A percentile compares a stretch with the other conserved stretches of the same genome.
Conservation (phyloP, 306 rosid species). For the Glycine tomentella region DNA sequence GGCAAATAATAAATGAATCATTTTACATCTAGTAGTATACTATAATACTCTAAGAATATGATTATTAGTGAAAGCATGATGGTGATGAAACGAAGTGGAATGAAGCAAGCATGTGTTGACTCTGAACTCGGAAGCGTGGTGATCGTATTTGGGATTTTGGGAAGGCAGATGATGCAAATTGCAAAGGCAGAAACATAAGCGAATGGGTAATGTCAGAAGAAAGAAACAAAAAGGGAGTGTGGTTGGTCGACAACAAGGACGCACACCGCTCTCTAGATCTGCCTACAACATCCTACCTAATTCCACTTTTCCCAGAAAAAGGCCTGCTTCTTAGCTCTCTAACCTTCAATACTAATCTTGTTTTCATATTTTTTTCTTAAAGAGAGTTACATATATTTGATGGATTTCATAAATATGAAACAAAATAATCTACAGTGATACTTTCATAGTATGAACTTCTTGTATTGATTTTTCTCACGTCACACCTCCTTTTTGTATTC, state of each 20-base stretch:
- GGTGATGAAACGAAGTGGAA: constrained; percentile 7
- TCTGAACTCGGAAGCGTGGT: not conserved
- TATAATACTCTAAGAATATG: not conserved
- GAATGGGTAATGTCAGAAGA: constrained; percentile 62
- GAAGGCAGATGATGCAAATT: constrained; percentile 19
- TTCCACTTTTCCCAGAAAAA: not conserved
- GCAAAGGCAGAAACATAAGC: constrained; percentile 43
- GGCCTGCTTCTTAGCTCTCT: constrained; percentile 37
- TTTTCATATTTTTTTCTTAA: no score
- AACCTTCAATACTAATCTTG: not conserved
- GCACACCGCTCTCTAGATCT: not conserved
- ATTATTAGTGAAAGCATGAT: constrained; percentile 9
- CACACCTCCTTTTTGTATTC: no score
- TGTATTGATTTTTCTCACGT: no score
- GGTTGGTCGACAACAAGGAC: constrained; percentile 58
- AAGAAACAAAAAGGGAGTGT: constrained; percentile 47
- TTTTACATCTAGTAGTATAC: no score
- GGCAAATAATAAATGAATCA: no score
- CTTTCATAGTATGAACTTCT: not conserved
- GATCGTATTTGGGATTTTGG: no score
- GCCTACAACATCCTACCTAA: not conserved
- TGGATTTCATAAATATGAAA: no score
- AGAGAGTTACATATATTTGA: no score
- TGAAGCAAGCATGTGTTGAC: not conserved
- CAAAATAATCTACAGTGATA: no score